Conservation (phyloP, 2,329 filamentous ascomycete species). For the Cladophialophora chaetospira region DNA sequence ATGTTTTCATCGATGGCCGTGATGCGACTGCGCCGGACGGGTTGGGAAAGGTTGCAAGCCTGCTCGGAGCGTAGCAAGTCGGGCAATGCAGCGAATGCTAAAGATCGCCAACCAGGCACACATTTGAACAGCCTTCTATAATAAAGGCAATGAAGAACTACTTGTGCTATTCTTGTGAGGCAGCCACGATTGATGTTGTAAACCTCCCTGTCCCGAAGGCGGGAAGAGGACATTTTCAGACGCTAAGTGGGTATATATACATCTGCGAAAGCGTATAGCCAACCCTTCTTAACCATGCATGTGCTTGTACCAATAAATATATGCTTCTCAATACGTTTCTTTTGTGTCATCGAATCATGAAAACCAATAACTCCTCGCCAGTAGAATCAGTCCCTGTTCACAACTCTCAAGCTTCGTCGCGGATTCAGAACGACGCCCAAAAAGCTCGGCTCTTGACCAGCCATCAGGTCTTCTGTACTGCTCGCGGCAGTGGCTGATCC, state of each 20-base stretch:
- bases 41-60: no score
- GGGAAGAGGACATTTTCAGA: not conserved
- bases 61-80: no score
- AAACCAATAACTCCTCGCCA: not conserved
- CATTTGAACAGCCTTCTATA: no score
- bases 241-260: slow-evolving; percentile 1
- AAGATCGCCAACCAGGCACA: no score
- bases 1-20: no score
- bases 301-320: slow-evolving; percentile 2
- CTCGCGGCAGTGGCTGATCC: slow-evolving; percentile 49
- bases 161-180: no score
- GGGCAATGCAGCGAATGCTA: no score
- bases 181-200: no score
- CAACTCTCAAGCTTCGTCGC: slow-evolving; percentile 67
- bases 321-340: not conserved
- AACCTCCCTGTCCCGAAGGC: no score
- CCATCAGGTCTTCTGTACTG: slow-evolving; percentile 60
- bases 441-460: slow-evolving; percentile 69
- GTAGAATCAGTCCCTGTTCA: slow-evolving; percentile 58
- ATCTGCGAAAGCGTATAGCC: not conserved
- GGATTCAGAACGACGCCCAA: slow-evolving; percentile 70
- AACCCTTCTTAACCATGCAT: not conserved
- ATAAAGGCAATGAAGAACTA: no score
- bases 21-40: no score
- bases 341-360: slow-evolving; percentile 11